Percentiles rank a stretch among this genome's conserved stretches.
Evolutionary conservation across 2,329 filamentous ascomycete genomes (phyloP).

Genomic region (Xylaria sp.): DNA sequence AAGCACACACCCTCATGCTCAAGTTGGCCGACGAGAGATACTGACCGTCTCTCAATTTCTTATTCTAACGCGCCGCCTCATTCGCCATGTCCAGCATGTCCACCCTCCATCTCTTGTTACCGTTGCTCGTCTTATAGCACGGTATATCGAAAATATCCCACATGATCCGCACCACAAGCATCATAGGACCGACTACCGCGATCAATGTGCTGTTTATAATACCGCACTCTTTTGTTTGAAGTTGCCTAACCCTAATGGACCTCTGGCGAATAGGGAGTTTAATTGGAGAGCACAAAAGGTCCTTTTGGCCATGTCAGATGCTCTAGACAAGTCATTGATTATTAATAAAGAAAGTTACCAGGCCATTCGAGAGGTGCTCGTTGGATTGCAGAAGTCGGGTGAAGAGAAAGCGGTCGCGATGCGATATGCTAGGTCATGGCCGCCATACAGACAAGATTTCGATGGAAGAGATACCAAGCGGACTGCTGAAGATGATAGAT

Average conservation of each 20-base stretch:
- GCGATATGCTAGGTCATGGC: conserved; percentile 65
- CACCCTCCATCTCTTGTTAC: conserved; percentile 46
- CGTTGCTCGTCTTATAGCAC: conserved; percentile 46
- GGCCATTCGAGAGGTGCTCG: conserved; percentile 64
- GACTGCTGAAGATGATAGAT: conserved; percentile 62
- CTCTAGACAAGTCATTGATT: conserved; percentile 59
- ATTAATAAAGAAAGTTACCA: conserved; percentile 63
- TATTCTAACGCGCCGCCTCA: conserved; percentile 43
- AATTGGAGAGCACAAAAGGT: conserved; percentile 69
- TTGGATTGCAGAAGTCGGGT: conserved; percentile 63
- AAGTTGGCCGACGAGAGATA: conserved; percentile 6
- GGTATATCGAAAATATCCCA: conserved; percentile 47
- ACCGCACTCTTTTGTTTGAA: conserved; percentile 52
- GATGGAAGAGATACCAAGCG: conserved; percentile 69
- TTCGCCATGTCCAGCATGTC: conserved; percentile 40
- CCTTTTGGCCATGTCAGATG: conserved; percentile 63
- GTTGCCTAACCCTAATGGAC: conserved; percentile 48
- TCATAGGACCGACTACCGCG: conserved; percentile 38
- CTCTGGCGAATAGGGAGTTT: conserved; percentile 54
- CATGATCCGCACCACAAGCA: conserved; percentile 29
- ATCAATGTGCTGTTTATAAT: conserved; percentile 55
- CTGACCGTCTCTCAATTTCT: conserved; percentile 41
- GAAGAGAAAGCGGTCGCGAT: conserved; percentile 60
- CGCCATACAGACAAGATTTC: conserved; percentile 66
- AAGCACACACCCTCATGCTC: not conserved